Evolutionary conservation across 2,329 filamentous ascomycete species (phyloP).

Genomic region (Hortaea werneckii): DNA sequence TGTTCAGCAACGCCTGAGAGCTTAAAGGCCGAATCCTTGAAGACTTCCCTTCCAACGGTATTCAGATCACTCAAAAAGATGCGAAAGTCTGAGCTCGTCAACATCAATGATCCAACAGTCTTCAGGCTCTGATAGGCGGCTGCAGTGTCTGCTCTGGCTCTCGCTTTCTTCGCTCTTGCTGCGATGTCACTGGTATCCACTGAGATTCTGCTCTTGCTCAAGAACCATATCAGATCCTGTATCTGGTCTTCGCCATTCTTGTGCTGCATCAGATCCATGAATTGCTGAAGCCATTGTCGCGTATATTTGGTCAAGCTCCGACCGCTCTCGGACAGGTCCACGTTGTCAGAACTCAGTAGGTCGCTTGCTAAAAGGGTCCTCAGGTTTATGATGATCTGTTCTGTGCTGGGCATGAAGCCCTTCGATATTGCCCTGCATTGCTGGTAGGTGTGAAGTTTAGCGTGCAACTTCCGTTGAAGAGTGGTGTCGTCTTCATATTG

Average conservation of each 20-base stretch:
- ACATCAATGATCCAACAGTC: constrained; percentile 71
- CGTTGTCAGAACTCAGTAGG: constrained; percentile 63
- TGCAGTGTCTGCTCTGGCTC: constrained; percentile 58
- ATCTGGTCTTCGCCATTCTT: constrained; percentile 81
- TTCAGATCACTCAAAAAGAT: constrained; percentile 73
- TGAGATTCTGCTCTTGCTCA: constrained; percentile 61
- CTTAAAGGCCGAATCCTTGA: constrained; percentile 74
- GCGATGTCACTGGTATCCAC: constrained; percentile 57
- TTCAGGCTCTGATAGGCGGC: constrained; percentile 73
- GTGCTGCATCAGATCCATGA: constrained; percentile 70
- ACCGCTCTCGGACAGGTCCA: constrained; percentile 68
- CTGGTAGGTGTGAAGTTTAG: constrained; percentile 89
- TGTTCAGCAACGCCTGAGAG: constrained; percentile 66
- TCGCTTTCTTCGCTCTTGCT: constrained; percentile 50
- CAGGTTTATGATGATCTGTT: constrained; percentile 71
- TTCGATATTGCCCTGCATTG: constrained; percentile 73
- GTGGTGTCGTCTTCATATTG: constrained; percentile 73
- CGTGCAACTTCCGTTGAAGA: constrained; percentile 66
- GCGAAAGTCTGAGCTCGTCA: constrained; percentile 85
- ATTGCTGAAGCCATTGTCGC: constrained; percentile 64
- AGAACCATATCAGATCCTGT: constrained; percentile 83
- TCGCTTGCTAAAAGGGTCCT: constrained; percentile 69
- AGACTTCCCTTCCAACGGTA: constrained; percentile 70
- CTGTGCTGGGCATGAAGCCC: constrained; percentile 86
- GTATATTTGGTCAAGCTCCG: constrained; percentile 60